Evolutionary conservation across 495 filamentous ascomycete genomes (phyloP), one percentile per base, ranked within the genome.

Genomic region (Cercophora sp.): DNA sequence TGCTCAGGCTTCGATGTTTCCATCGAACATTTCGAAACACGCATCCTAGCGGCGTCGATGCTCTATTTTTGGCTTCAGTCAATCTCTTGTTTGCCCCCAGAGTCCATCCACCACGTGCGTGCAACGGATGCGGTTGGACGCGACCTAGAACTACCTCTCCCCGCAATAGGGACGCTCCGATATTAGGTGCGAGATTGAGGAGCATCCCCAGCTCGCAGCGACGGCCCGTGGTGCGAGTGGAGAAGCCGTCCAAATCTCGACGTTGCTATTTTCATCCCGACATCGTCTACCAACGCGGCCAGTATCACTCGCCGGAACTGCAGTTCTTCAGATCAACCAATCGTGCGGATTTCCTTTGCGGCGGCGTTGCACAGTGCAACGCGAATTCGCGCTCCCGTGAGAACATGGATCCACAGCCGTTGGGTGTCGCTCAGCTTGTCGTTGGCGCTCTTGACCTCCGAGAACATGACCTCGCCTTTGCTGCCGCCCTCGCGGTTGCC

Each of bases 401-500:
- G 71, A 2, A 96, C 89, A 76, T 96, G 88, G 59, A 96, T 96
- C 93, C 93, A 98, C 32, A 98, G 74, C 57, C 93, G 78, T 70
- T 98, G 93, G 27, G 91, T 94, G 77, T 98, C 93, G 70, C 92
- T 96, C 63, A 98, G 74, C 26, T 90, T 82, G 76, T 98, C 93
- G 73, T 96, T 96, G 71, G 90, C 89, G 54, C 85, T 90, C 78
- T 96, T 96, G 42, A 96, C 91, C 70, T 96, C 91, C 2, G 81
- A 78, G 71, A 96, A 95, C 80, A 91, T 81, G 39, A 90, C 83
- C 66, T 85, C 81, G 26, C 72, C 72, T 40, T 55, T 68, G 24
- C 32, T 36, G 4, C 31, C 37, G 9, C 18, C 31, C 19, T 45
- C 36, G 32, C 41, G 11, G 2, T 22, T 46, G 16, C 29, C 32